A percentile compares a stretch with the other conserved stretches of the same genome.
These are phyloP conservation scores for Chaetomiaceae sp. DNA, from an alignment of 2,329 filamentous ascomycete species.

Conservation along the genomic window DNA sequence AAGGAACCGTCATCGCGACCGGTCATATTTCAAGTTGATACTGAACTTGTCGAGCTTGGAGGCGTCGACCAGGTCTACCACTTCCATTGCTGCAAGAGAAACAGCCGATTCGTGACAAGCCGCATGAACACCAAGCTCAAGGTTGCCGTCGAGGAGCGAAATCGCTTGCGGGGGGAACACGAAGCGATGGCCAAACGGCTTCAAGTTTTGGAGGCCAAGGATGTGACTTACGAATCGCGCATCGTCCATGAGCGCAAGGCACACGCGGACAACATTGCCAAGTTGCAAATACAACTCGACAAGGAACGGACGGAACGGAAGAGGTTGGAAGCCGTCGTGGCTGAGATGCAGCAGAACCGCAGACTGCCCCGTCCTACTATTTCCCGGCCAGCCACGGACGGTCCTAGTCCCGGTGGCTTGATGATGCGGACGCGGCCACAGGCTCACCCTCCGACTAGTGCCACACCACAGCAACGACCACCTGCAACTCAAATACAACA, in stretches of 20 bases:
- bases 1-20: constrained; percentile 32
- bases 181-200: constrained; percentile 34
- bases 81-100: constrained; percentile 41
- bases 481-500: constrained; percentile 1
- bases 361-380: constrained; percentile 18
- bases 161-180: constrained; percentile 32
- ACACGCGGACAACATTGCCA: constrained; percentile 33
- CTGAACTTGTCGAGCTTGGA: constrained; percentile 42
- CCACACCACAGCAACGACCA: constrained; percentile 4
- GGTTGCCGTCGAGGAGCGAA: constrained; percentile 25
- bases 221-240: constrained; percentile 38
- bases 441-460: constrained; percentile 3
- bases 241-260: constrained; percentile 35
- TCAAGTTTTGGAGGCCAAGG: constrained; percentile 36
- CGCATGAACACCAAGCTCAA: constrained; percentile 35
- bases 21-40: constrained; percentile 36
- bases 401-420: constrained; percentile 22
- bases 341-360: constrained; percentile 28
- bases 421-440: constrained; percentile 17
- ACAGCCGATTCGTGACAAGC: constrained; percentile 30
- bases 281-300: constrained; percentile 34
- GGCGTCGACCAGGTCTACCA: constrained; percentile 47
- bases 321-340: constrained; percentile 19
- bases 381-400: constrained; percentile 20
- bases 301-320: constrained; percentile 34